A percentile compares a stretch with the other conserved stretches of the same genome.
These are phyloP conservation scores for Vigna angularis DNA, from an alignment of 306 rosid species.

Conservation along the genomic window DNA sequence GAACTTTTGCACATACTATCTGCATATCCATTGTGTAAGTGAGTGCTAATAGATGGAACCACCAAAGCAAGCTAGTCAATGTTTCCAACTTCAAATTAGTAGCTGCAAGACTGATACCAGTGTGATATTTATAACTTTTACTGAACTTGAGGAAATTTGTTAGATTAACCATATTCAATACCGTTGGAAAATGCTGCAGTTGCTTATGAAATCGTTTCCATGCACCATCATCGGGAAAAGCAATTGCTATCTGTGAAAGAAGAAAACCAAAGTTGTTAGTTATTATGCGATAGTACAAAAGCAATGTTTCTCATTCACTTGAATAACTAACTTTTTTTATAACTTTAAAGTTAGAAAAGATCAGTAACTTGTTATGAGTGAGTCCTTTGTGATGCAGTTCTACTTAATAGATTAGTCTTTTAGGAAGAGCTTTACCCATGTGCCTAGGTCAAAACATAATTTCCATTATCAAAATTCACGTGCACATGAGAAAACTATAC, in stretches of 20 bases:
- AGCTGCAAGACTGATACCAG: conserved; percentile 24
- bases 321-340: not conserved
- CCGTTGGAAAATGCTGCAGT: conserved; percentile 96
- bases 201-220: conserved; percentile 97
- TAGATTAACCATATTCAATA: conserved; percentile 43
- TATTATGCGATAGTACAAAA: conserved; percentile 32
- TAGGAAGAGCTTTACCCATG: not conserved
- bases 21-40: conserved; percentile 49
- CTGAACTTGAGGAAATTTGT: conserved; percentile 34
- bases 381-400: not conserved
- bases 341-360: conserved; percentile 9
- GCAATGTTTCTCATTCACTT: conserved; percentile 7
- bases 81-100: conserved; percentile 32
- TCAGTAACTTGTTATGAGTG: not conserved
- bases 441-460: not conserved
- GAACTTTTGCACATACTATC: conserved; percentile 97
- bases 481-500: not conserved
- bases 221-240: conserved; percentile 99
- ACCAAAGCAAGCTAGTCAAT: conserved; percentile 16
- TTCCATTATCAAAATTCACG: conserved; percentile 11
- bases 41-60: conserved; percentile 36
- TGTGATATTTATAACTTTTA: conserved; percentile 9
- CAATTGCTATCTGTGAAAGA: conserved; percentile 74
- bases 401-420: not conserved
- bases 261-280: conserved; percentile 23